A percentile compares a stretch with the other conserved stretches of the same genome.
These are phyloP conservation scores for Ogataea nonfermentans DNA, from an alignment of 805 yeast species.

Conservation along the genomic window DNA sequence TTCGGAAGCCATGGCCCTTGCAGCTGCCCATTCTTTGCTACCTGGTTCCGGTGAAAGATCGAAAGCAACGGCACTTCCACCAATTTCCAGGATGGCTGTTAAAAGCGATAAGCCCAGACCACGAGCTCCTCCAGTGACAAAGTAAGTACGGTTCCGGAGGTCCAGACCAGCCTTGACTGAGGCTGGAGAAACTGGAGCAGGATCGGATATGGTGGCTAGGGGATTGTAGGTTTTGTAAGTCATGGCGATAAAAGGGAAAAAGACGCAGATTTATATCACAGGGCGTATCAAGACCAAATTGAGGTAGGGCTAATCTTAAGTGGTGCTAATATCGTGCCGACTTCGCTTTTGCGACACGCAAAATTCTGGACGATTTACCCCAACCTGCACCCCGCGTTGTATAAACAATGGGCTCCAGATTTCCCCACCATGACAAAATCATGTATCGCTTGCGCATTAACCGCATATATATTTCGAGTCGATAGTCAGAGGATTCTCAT, in stretches of 20 bases:
- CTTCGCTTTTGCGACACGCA: too few species aligned
- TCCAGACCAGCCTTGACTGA: constrained; percentile 16
- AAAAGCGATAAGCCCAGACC: constrained; percentile 17
- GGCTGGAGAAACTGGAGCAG: constrained; percentile 17
- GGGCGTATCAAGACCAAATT: too few species aligned
- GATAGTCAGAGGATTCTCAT: neutral
- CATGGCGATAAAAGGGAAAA: neutral
- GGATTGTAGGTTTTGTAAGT: constrained; percentile 14
- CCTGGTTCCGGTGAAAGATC: constrained; percentile 15
- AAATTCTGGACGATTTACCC: neutral
- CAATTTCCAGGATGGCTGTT: constrained; percentile 16
- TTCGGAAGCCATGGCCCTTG: constrained; percentile 11
- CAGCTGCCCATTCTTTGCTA: constrained; percentile 16
- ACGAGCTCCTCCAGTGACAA: constrained; percentile 22
- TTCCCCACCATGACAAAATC: too few species aligned
- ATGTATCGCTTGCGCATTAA: too few species aligned
- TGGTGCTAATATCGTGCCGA: too few species aligned
- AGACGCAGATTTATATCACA: too few species aligned
- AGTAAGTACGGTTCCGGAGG: constrained; percentile 15
- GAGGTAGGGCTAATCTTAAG: too few species aligned
- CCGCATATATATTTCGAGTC: neutral
- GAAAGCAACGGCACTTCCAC: constrained; percentile 16
- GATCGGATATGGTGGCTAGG: constrained; percentile 13
- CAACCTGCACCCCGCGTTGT: neutral
- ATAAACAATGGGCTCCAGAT: too few species aligned